phyloP scores from a whole-genome alignment of 225 moss, liverwort and hornwort species.

The Thuidium tamariscinum region DNA sequence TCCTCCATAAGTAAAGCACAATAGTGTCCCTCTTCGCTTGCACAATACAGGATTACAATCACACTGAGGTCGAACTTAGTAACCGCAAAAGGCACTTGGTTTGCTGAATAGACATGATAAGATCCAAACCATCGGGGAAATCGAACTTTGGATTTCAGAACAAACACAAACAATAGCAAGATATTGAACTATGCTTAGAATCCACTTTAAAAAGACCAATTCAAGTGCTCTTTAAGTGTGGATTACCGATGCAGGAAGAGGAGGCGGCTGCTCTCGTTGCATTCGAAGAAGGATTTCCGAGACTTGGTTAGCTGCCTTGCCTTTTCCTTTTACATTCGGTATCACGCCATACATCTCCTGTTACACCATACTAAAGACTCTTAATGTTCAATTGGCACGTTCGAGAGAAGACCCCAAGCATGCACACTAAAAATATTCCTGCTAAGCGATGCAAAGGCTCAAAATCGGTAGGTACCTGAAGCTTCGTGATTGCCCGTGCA shows the following conservation, averaged over 20 bases:
- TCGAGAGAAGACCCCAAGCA: neutral
- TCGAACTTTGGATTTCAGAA: neutral
- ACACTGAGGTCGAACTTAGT: neutral
- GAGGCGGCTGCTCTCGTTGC: slow-evolving; percentile 81
- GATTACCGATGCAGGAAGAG: slow-evolving; percentile 48
- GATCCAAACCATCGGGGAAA: neutral
- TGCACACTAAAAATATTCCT: neutral
- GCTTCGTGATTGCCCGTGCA: slow-evolving; percentile 64
- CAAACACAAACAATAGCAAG: neutral
- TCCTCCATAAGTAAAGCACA: neutral
- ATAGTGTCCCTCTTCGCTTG: neutral
- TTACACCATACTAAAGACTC: neutral
- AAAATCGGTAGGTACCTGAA: slow-evolving; percentile 47
- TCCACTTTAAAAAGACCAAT: neutral
- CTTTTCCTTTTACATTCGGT: slow-evolving; percentile 89
- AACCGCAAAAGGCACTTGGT: neutral
- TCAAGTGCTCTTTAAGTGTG: neutral
- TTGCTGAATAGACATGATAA: neutral
- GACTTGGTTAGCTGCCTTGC: slow-evolving; percentile 77
- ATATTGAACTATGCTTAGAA: neutral
- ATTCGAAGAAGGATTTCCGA: slow-evolving; percentile 81
- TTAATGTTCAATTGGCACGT: neutral
- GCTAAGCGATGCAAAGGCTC: neutral
- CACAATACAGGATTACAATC: neutral
- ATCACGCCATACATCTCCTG: slow-evolving; percentile 87